Percentiles rank a stretch among this genome's conserved stretches.
phyloP scores from a whole-genome alignment of 345 rosid species.

The Sonneratia caseolaris region DNA sequence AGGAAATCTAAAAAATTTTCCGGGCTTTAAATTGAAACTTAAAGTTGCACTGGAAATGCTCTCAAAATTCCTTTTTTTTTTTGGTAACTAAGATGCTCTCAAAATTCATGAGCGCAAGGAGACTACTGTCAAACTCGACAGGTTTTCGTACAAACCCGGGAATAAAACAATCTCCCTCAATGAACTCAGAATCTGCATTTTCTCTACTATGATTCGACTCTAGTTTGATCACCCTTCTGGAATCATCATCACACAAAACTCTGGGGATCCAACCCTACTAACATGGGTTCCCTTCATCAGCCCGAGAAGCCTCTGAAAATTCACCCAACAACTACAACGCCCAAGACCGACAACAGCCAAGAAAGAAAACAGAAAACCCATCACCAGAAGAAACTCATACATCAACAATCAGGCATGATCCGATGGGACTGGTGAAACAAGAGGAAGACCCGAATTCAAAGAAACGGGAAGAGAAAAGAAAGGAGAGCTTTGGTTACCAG shows the following conservation, averaged over 20 bases:
- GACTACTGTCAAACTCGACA: not conserved
- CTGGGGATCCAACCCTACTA: not conserved
- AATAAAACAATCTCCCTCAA: not conserved
- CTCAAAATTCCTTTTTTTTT: not conserved
- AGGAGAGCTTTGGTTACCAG: slow-evolving; percentile 10
- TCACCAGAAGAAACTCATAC: not conserved
- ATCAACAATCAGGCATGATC: not conserved
- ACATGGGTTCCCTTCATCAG: not conserved
- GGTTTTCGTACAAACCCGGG: not conserved
- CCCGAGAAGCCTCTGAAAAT: not conserved
- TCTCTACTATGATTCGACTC: not conserved
- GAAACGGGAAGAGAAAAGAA: not conserved
- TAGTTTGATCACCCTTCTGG: not conserved
- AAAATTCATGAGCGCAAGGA: not conserved
- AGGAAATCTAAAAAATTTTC: not conserved
- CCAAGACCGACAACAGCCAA: not conserved
- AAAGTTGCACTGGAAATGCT: not conserved
- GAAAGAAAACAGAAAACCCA: too few relatives aligned
- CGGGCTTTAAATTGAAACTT: not conserved
- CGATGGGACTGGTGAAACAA: not conserved
- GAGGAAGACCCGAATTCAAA: not conserved
- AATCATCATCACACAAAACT: not conserved
- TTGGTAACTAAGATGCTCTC: too few relatives aligned
- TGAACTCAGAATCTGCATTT: not conserved
- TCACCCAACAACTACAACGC: not conserved